phyloP scores from a whole-genome alignment of 169 alveolate genomes.

The Cyclospora cayetanensis region DNA sequence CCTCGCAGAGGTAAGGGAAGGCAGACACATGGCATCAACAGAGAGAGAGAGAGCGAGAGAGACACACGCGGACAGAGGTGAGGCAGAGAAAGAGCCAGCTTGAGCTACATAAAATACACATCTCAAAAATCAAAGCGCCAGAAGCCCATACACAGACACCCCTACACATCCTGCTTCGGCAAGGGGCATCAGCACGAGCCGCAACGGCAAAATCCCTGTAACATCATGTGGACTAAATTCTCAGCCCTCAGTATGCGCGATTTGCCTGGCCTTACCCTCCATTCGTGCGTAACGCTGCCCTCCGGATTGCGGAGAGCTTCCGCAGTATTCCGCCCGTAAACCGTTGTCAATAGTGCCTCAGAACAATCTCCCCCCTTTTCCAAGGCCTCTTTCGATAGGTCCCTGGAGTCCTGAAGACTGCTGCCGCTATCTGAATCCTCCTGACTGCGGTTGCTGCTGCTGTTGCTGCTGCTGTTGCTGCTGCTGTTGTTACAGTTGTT shows the following conservation, averaged over 20 bases:
- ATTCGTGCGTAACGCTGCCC: not conserved
- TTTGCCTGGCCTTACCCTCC: not conserved
- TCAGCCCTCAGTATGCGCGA: too few relatives aligned
- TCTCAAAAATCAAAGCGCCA: not conserved
- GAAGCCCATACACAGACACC: not conserved
- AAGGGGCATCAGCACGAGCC: not conserved
- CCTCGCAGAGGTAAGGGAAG: not conserved
- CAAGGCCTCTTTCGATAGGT: not conserved
- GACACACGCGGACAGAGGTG: not conserved
- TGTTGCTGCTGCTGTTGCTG: not conserved
- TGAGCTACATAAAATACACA: not conserved
- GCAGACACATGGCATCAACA: not conserved
- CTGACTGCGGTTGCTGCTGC: not conserved
- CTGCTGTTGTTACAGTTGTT: not conserved
- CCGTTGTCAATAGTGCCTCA: not conserved
- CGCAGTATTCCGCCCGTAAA: not conserved
- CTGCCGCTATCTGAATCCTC: conserved; percentile 8
- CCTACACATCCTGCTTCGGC: not conserved
- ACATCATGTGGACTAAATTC: too few relatives aligned
- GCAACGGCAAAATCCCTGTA: not conserved
- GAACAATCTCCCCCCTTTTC: not conserved
- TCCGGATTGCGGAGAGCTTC: not conserved
- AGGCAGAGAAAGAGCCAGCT: not conserved
- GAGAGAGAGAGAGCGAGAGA: not conserved
- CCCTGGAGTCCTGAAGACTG: conserved; percentile 1